Evolutionary conservation across 768 basidiomycete species (phyloP).

Genomic region (Tulasnella sp.): DNA sequence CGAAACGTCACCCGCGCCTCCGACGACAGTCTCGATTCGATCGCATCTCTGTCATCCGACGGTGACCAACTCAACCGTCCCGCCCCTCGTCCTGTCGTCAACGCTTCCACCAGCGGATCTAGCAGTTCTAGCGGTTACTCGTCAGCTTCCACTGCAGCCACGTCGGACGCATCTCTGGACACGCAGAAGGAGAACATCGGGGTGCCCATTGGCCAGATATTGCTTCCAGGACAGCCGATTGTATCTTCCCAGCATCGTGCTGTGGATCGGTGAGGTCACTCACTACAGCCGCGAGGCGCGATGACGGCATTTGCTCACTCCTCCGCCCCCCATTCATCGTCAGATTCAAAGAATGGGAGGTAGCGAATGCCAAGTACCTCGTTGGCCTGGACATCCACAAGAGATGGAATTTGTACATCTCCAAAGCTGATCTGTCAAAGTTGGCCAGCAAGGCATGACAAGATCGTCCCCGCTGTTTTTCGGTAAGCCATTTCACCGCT

Average conservation of each 20-base stretch:
- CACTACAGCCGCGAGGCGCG: background rate
- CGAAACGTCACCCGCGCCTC: slow-evolving; percentile 3
- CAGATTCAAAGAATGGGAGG: slow-evolving; percentile 1
- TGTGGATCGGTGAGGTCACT: background rate
- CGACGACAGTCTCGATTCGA: background rate
- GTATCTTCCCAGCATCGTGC: background rate
- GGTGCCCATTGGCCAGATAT: background rate
- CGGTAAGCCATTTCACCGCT: background rate
- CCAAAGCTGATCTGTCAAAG: slow-evolving; percentile 1
- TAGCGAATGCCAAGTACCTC: background rate
- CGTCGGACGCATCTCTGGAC: background rate
- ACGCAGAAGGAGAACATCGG: background rate
- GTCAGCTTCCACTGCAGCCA: background rate
- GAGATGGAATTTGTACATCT: background rate
- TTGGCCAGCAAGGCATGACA: background rate
- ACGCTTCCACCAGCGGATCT: background rate
- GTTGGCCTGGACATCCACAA: background rate
- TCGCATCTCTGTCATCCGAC: background rate
- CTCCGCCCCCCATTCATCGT: background rate
- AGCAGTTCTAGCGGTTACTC: background rate
- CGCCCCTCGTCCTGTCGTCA: background rate
- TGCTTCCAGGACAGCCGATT: slow-evolving; percentile 5
- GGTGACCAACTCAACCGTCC: background rate
- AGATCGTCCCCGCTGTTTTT: background rate
- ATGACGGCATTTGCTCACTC: background rate